phyloP scores from a whole-genome alignment of 306 rosid species.

The Sechiopsis laciniata region DNA sequence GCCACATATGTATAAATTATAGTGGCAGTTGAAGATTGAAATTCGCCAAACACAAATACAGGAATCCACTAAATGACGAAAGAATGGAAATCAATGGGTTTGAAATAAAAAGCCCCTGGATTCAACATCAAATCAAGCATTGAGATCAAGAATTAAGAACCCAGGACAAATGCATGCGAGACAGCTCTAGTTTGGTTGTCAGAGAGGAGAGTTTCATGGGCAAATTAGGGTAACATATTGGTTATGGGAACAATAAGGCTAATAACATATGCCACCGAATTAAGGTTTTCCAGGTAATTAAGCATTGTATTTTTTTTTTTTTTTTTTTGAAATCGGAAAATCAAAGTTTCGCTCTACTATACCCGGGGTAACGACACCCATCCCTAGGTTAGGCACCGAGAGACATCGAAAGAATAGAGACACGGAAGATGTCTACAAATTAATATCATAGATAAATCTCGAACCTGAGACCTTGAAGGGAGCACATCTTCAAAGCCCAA shows the following conservation, averaged over 20 bases:
- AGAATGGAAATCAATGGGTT: neutral
- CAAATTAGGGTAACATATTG: neutral
- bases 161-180: neutral
- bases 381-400: no score
- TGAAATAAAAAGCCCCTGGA: neutral
- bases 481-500: no score
- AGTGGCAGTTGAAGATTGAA: neutral
- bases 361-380: no score
- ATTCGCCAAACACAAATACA: neutral
- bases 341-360: no score
- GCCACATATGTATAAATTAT: no score
- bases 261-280: neutral
- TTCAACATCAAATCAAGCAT: neutral
- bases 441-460: no score
- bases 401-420: no score
- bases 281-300: neutral
- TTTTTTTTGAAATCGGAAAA: no score
- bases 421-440: no score
- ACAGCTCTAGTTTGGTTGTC: neutral
- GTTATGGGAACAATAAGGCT: neutral
- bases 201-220: neutral
- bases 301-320: neutral
- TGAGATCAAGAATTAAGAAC: neutral
- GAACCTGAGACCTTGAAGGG: no score
- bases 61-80: neutral